phyloP scores from a whole-genome alignment of 1,139 yeast species.

The Geotrichum carabidarum region DNA sequence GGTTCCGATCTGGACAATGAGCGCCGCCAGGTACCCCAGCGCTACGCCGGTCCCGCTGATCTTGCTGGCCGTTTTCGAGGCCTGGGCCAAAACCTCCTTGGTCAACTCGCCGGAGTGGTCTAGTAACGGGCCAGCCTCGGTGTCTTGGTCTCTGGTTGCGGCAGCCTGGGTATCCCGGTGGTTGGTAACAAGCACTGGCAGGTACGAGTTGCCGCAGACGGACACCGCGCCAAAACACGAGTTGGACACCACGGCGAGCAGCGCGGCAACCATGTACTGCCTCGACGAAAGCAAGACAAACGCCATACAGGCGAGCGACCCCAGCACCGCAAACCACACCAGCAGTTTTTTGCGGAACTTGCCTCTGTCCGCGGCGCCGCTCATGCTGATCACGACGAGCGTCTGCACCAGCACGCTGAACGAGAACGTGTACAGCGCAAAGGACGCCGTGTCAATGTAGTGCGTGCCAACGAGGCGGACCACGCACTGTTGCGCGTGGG shows the following conservation, averaged over 20 bases:
- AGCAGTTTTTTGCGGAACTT: slow-evolving; percentile 48
- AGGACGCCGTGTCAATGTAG: slow-evolving; percentile 60
- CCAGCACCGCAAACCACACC: slow-evolving; percentile 50
- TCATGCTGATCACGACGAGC: slow-evolving; percentile 58
- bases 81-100: slow-evolving; percentile 15
- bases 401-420: slow-evolving; percentile 60
- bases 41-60: slow-evolving; percentile 66
- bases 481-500: slow-evolving; percentile 37
- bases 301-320: slow-evolving; percentile 48
- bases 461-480: slow-evolving; percentile 43
- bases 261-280: slow-evolving; percentile 52
- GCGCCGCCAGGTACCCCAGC: slow-evolving; percentile 59
- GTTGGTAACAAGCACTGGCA: slow-evolving; percentile 51
- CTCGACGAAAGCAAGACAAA: slow-evolving; percentile 43
- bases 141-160: slow-evolving; percentile 2
- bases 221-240: slow-evolving; percentile 65
- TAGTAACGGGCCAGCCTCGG: neutral
- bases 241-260: slow-evolving; percentile 55
- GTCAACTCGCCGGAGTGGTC: neutral
- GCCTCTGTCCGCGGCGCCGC: slow-evolving; percentile 62
- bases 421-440: slow-evolving; percentile 65
- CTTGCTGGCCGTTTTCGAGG: slow-evolving; percentile 34
- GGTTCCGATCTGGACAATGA: slow-evolving; percentile 54
- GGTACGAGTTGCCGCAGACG: slow-evolving; percentile 65
- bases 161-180: slow-evolving; percentile 25